Conservation (phyloP, 2,329 filamentous ascomycete species). For the Cladosporium sp. region DNA sequence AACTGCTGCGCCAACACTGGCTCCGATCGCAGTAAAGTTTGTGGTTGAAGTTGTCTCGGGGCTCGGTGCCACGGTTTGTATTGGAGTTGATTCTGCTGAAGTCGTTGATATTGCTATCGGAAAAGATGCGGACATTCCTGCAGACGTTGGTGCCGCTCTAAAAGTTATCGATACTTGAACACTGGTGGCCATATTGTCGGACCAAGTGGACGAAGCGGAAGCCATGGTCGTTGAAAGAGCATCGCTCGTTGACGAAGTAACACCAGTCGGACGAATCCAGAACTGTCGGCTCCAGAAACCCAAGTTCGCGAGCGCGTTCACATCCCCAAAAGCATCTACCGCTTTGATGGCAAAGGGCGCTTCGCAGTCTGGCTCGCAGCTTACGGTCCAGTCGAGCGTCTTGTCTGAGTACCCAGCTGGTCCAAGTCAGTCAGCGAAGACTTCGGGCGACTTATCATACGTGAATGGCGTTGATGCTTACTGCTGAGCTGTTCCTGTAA, state of each 20-base stretch:
- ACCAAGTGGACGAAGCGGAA: not conserved
- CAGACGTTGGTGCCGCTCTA: not conserved
- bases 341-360: not conserved
- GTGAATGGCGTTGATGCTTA: not conserved
- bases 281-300: not conserved
- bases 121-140: constrained; percentile 2
- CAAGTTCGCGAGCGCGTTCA: not conserved
- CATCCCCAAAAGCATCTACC: not conserved
- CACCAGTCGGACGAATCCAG: not conserved
- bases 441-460: too few species aligned
- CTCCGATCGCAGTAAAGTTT: not conserved
- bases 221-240: not conserved
- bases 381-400: not conserved
- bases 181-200: not conserved
- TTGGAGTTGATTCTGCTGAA: constrained; percentile 5
- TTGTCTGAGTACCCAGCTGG: not conserved
- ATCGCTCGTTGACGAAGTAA: not conserved
- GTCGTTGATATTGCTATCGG: constrained; percentile 11
- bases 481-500: not conserved
- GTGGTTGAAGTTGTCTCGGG: not conserved
- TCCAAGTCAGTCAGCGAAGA: not conserved
- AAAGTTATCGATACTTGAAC: not conserved
- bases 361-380: not conserved
- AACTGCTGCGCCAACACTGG: not conserved
- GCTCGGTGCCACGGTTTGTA: not conserved